A percentile compares a stretch with the other conserved stretches of the same genome.
Evolutionary conservation across 768 basidiomycete genomes (phyloP).

Genomic region (Crepidotus variabilis): DNA sequence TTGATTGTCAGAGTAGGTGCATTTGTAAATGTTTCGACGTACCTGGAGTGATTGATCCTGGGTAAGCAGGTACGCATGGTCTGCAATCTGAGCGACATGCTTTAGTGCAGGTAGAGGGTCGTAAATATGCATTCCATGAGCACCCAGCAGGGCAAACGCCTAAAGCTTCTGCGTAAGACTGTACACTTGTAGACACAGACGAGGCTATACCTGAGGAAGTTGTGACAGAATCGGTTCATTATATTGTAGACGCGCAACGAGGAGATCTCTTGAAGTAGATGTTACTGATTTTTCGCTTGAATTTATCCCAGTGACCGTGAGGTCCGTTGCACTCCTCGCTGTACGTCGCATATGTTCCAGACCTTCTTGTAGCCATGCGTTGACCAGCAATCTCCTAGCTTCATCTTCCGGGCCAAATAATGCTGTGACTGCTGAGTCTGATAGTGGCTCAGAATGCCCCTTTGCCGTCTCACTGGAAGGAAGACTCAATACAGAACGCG

Average conservation of each 20-base stretch:
- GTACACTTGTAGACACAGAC: conserved; percentile 25
- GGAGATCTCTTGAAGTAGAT: conserved; percentile 43
- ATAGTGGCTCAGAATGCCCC: conserved; percentile 54
- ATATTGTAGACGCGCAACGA: conserved; percentile 52
- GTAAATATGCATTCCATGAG: conserved; percentile 49
- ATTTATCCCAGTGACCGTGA: background rate
- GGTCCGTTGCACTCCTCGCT: conserved; percentile 1
- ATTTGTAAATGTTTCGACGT: conserved; percentile 15
- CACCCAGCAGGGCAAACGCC: conserved; percentile 71
- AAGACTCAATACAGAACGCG: conserved; percentile 57
- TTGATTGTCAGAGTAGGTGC: conserved; percentile 2
- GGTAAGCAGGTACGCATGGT: conserved; percentile 62
- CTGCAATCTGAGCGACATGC: conserved; percentile 61
- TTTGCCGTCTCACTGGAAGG: conserved; percentile 25
- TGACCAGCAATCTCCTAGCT: conserved; percentile 59
- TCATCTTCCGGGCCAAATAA: conserved; percentile 70
- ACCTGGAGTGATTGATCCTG: conserved; percentile 59
- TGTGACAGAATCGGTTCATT: conserved; percentile 65
- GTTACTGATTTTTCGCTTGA: background rate
- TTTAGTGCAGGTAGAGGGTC: conserved; percentile 58
- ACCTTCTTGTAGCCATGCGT: conserved; percentile 75
- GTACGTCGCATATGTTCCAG: conserved; percentile 42
- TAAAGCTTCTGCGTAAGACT: conserved; percentile 23
- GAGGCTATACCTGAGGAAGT: conserved; percentile 59
- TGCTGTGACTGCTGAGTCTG: conserved; percentile 65